These are phyloP conservation scores for Lolium rigidum DNA, from an alignment of 176 grass and related monocot species.

Conservation along the genomic window DNA sequence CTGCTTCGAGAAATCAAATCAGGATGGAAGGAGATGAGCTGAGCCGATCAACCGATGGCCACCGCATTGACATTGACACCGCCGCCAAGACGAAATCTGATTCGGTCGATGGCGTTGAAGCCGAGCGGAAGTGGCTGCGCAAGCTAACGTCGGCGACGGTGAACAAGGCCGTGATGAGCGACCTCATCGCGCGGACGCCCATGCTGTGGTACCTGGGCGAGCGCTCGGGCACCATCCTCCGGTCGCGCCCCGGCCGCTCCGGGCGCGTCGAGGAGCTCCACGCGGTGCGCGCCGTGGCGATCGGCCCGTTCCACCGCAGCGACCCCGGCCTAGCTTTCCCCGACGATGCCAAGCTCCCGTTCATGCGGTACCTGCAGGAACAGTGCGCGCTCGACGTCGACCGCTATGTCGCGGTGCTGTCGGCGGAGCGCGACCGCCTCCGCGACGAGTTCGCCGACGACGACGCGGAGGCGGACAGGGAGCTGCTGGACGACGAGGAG, in stretches of 20 bases:
- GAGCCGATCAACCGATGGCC: not conserved
- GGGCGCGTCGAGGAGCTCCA: conserved; percentile 30
- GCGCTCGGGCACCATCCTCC: conserved; percentile 46
- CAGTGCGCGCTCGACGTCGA: conserved; percentile 33
- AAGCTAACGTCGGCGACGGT: conserved; percentile 56
- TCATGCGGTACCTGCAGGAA: conserved; percentile 52
- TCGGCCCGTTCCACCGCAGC: conserved; percentile 58
- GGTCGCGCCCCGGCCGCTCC: conserved; percentile 35
- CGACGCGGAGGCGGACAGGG: not conserved
- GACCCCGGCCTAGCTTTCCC: conserved; percentile 28
- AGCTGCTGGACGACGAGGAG: not conserved
- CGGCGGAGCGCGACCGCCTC: conserved; percentile 26
- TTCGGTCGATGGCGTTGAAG: not conserved
- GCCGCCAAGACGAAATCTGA: not conserved
- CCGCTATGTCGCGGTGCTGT: conserved; percentile 6
- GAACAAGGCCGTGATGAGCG: conserved; percentile 43
- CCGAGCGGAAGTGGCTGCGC: conserved; percentile 44
- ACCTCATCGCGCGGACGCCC: conserved; percentile 57
- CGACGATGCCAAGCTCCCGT: conserved; percentile 53
- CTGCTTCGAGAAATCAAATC: not conserved
- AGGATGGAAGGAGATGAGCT: not conserved
- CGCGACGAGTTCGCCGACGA: conserved; percentile 40
- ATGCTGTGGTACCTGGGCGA: conserved; percentile 57
- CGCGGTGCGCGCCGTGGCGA: conserved; percentile 53
- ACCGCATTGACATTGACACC: conserved; percentile 47